phyloP scores from a whole-genome alignment of 495 filamentous ascomycete species.

The Neurospora sp. region DNA sequence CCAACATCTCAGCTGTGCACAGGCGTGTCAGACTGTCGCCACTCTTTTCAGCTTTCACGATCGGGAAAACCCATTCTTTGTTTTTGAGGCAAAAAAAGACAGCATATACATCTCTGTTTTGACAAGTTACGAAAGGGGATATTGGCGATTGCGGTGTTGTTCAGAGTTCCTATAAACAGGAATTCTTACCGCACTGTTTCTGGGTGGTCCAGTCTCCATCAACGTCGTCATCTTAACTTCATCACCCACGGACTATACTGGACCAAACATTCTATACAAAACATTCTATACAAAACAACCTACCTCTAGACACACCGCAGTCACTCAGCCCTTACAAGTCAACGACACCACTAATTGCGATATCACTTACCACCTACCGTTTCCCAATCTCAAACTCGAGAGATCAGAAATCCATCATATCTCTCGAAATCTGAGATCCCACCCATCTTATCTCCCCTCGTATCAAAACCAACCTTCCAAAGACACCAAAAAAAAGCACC shows the following conservation, averaged over 20 bases:
- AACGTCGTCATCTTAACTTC: not conserved
- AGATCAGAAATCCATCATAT: no score
- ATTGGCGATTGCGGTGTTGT: not conserved
- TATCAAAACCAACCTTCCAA: no score
- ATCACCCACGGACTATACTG: not conserved
- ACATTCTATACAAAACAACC: not conserved
- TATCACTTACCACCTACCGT: not conserved
- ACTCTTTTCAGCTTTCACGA: not conserved
- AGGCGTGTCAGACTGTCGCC: not conserved
- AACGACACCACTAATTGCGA: not conserved
- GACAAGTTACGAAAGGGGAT: not conserved
- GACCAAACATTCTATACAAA: not conserved
- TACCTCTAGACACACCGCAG: not conserved
- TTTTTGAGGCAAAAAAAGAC: not conserved
- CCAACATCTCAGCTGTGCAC: not conserved
- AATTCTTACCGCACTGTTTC: not conserved
- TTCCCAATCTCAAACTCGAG: not conserved
- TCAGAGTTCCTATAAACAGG: not conserved
- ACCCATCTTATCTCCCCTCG: no score
- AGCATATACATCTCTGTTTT: not conserved
- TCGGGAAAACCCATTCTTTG: not conserved
- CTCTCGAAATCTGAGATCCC: no score
- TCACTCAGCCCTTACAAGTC: not conserved
- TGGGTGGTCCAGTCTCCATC: not conserved
- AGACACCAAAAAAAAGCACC: no score